phyloP scores from a whole-genome alignment of 495 filamentous ascomycete species.

The Aspergillus ostianus region DNA sequence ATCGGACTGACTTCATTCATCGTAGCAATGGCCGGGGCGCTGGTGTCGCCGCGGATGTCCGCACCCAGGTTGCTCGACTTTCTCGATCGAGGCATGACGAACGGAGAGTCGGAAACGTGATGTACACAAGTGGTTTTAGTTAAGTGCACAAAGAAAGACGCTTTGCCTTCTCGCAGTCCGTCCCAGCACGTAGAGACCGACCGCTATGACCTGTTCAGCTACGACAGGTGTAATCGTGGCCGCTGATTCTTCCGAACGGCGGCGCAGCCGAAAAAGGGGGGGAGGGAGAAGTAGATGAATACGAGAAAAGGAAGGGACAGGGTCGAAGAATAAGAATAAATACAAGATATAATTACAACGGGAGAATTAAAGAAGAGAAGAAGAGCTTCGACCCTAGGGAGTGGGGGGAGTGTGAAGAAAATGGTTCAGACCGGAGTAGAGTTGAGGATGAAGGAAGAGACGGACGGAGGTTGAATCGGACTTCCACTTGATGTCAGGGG shows the following conservation, averaged over 20 bases:
- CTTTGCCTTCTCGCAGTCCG: background rate
- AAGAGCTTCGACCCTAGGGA: background rate
- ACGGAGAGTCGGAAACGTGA: background rate
- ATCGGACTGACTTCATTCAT: constrained; percentile 49
- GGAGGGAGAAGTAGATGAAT: no score
- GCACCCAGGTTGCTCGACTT: constrained; percentile 49
- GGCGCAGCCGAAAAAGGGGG: constrained; percentile 1
- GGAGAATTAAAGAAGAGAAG: background rate
- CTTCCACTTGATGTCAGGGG: background rate
- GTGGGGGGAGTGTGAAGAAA: background rate
- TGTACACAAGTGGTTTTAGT: background rate
- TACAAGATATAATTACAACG: background rate
- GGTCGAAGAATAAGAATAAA: constrained; percentile 2
- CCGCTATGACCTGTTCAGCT: background rate
- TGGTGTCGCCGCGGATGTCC: constrained; percentile 53
- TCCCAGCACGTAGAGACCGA: background rate
- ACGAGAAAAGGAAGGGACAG: background rate
- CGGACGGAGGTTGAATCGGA: background rate
- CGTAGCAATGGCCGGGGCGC: constrained; percentile 52
- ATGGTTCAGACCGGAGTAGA: background rate
- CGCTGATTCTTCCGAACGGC: constrained; percentile 1
- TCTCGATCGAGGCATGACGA: constrained; percentile 44
- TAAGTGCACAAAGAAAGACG: background rate
- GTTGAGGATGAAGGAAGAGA: background rate
- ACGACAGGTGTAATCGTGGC: background rate